Conservation (phyloP, 2,329 filamentous ascomycete genomes). For the Sporothrix protearum region DNA sequence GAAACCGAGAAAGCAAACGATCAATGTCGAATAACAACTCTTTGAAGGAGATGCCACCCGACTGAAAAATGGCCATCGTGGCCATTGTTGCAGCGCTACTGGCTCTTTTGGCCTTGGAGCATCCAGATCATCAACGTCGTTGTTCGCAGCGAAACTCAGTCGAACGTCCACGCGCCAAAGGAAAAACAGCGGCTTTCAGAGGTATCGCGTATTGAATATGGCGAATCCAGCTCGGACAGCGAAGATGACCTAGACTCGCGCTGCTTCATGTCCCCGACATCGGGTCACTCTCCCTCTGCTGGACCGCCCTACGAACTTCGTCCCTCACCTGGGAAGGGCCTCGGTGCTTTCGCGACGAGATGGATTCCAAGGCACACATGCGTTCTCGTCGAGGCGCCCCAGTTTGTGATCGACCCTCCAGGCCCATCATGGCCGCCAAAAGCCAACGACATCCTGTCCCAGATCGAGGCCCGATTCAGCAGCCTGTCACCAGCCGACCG, state of each 20-base stretch:
- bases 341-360: conserved; percentile 40
- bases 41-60: neutral
- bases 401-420: conserved; percentile 35
- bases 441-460: neutral
- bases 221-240: neutral
- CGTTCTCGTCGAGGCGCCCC: conserved; percentile 40
- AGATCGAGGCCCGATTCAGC: conserved; percentile 28
- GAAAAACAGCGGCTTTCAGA: neutral
- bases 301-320: conserved; percentile 17
- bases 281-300: neutral
- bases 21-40: neutral
- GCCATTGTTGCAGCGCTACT: neutral
- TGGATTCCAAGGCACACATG: conserved; percentile 38
- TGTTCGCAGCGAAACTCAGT: neutral
- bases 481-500: conserved; percentile 32
- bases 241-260: neutral
- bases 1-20: neutral
- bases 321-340: conserved; percentile 37
- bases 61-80: conserved; percentile 19
- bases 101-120: neutral
- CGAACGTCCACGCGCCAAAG: too few species aligned
- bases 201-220: neutral
- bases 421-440: neutral
- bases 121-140: neutral
- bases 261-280: neutral